Evolutionary conservation across 441 rosid species (phyloP).

Genomic region (Adansonia madagascariensis): DNA sequence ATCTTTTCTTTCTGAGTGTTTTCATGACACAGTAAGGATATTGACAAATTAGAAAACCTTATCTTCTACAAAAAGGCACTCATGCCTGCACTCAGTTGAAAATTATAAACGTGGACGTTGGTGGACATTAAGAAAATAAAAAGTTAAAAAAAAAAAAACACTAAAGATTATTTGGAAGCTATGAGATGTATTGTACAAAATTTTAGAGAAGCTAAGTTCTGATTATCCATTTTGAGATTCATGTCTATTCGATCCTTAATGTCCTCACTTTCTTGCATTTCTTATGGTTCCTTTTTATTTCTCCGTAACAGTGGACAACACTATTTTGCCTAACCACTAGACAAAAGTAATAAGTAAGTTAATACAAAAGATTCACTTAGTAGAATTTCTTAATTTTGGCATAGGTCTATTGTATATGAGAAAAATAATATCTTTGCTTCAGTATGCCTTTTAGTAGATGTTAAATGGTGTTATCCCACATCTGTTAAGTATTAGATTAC

Average conservation of each 20-base stretch:
- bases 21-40: conserved; percentile 16
- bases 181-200: background rate
- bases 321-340: background rate
- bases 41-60: conserved; percentile 1
- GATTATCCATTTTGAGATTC: background rate
- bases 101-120: background rate
- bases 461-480: no score
- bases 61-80: background rate
- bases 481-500: no score
- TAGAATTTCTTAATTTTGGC: conserved; percentile 11
- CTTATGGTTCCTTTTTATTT: background rate
- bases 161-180: background rate
- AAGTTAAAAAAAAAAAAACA: background rate
- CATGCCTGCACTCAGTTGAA: background rate
- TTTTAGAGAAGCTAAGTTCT: background rate
- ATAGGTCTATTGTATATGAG: background rate
- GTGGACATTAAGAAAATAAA: background rate
- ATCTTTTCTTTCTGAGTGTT: background rate
- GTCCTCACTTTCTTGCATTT: background rate
- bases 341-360: background rate
- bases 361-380: background rate
- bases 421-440: background rate
- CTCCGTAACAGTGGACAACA: background rate
- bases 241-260: background rate
- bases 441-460: background rate